Percentiles rank a stretch among this genome's conserved stretches.
phyloP scores from a whole-genome alignment of 2,329 filamentous ascomycete species.

The Aspergillus clavatus region DNA sequence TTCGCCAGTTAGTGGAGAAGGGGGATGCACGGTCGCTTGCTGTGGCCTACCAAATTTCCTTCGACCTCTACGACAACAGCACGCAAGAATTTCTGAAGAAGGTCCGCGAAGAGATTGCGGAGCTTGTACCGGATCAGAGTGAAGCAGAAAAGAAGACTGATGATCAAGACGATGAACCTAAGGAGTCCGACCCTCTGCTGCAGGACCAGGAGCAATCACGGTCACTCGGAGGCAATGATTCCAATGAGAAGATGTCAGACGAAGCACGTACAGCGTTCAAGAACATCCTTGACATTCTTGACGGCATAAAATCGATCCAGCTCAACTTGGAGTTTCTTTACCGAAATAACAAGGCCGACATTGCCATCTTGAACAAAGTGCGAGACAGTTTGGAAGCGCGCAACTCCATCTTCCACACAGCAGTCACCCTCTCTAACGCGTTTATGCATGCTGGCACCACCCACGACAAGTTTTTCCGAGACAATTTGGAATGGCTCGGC shows the following conservation, averaged over 20 bases:
- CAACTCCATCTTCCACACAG: slow-evolving; percentile 97
- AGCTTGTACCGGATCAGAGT: slow-evolving; percentile 42
- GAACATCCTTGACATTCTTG: slow-evolving; percentile 61
- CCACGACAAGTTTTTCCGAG: slow-evolving; percentile 96
- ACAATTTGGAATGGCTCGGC: slow-evolving; percentile 95
- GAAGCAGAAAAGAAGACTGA: slow-evolving; percentile 46
- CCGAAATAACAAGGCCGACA: slow-evolving; percentile 88
- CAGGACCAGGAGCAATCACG: slow-evolving; percentile 43
- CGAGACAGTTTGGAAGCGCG: slow-evolving; percentile 91
- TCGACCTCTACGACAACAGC: slow-evolving; percentile 96
- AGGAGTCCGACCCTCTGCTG: slow-evolving; percentile 57
- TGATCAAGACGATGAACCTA: slow-evolving; percentile 49
- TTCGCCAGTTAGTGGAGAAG: slow-evolving; percentile 73
- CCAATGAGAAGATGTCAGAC: slow-evolving; percentile 38
- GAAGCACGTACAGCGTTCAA: slow-evolving; percentile 52
- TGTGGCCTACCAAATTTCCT: slow-evolving; percentile 93
- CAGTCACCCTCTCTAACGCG: slow-evolving; percentile 93
- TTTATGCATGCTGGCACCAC: slow-evolving; percentile 99
- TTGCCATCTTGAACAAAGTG: slow-evolving; percentile 90
- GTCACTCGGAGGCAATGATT: slow-evolving; percentile 40
- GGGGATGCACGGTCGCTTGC: slow-evolving; percentile 74
- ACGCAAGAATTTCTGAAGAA: slow-evolving; percentile 94
- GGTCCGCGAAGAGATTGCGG: slow-evolving; percentile 74
- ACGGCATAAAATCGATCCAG: slow-evolving; percentile 89
- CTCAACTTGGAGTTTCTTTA: slow-evolving; percentile 95